phyloP scores from a whole-genome alignment of 2,329 filamentous ascomycete species.

The Fonsecaea nubica region DNA sequence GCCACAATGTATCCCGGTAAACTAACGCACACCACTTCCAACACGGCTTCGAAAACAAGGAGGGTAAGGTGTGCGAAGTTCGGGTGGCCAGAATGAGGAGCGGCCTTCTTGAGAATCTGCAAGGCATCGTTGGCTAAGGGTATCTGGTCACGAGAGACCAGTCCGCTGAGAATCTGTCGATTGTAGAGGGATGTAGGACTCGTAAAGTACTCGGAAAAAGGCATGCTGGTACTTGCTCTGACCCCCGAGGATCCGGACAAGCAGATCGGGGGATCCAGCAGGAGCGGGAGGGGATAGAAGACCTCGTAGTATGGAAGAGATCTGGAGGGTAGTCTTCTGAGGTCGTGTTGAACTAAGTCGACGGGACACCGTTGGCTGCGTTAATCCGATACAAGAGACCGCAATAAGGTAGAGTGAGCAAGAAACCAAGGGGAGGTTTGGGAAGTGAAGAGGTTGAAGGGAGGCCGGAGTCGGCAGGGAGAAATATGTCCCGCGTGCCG shows the following conservation, averaged over 20 bases:
- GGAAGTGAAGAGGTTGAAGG: background rate
- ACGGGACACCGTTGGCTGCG: constrained; percentile 1
- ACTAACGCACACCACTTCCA: constrained; percentile 94
- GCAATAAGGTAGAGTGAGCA: background rate
- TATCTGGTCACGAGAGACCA: constrained; percentile 36
- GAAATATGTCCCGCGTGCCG: constrained; percentile 4
- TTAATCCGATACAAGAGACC: constrained; percentile 11
- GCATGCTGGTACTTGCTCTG: constrained; percentile 23
- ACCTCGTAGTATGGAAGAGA: background rate
- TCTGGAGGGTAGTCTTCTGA: background rate
- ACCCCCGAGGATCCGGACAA: background rate
- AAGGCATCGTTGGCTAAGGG: constrained; percentile 29
- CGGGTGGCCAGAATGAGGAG: constrained; percentile 52
- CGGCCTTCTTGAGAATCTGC: constrained; percentile 18
- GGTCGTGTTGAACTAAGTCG: background rate
- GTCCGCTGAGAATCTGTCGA: constrained; percentile 28
- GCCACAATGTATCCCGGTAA: constrained; percentile 93
- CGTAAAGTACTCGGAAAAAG: constrained; percentile 38
- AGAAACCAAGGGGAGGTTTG: background rate
- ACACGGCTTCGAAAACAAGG: constrained; percentile 90
- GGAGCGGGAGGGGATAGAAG: background rate
- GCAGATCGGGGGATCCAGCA: background rate
- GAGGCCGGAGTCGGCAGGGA: background rate
- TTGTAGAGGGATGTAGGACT: constrained; percentile 35
- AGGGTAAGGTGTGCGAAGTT: constrained; percentile 68